These are phyloP conservation scores for Curvularia sp. DNA, from an alignment of 2,329 filamentous ascomycete species.

Conservation along the genomic window DNA sequence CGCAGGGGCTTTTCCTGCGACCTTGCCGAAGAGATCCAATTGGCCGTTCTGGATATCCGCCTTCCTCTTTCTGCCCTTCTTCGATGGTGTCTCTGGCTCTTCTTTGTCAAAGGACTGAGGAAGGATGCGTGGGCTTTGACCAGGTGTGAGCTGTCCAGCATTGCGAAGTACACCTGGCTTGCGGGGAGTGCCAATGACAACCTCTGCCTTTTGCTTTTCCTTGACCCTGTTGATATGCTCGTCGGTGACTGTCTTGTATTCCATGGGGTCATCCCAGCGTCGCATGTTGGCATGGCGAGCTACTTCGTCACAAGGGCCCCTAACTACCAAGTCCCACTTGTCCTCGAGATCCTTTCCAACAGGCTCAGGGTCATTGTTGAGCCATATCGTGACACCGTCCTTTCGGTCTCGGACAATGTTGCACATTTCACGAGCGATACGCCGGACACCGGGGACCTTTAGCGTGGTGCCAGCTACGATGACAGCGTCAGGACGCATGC, in stretches of 20 bases:
- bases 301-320: conserved; percentile 86
- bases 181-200: conserved; percentile 45
- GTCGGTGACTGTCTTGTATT: conserved; percentile 45
- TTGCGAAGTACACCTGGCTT: conserved; percentile 37
- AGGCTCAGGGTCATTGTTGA: conserved; percentile 88
- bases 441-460: conserved; percentile 90
- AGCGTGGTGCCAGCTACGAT: conserved; percentile 95
- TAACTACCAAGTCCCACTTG: conserved; percentile 90
- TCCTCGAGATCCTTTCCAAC: conserved; percentile 84
- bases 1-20: conserved; percentile 30
- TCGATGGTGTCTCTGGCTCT: conserved; percentile 42
- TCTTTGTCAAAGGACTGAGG: conserved; percentile 31
- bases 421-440: conserved; percentile 91
- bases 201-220: conserved; percentile 41
- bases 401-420: conserved; percentile 80
- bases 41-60: conserved; percentile 33
- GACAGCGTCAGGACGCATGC: conserved; percentile 84
- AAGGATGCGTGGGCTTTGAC: conserved; percentile 45
- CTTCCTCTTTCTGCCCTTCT: conserved; percentile 45
- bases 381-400: conserved; percentile 90
- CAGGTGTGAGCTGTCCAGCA: conserved; percentile 47
- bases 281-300: conserved; percentile 72
- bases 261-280: conserved; percentile 61
- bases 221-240: conserved; percentile 43
- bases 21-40: conserved; percentile 31